Conservation (phyloP, 2,329 filamentous ascomycete species). For the Dothiorella sarmentorum region DNA sequence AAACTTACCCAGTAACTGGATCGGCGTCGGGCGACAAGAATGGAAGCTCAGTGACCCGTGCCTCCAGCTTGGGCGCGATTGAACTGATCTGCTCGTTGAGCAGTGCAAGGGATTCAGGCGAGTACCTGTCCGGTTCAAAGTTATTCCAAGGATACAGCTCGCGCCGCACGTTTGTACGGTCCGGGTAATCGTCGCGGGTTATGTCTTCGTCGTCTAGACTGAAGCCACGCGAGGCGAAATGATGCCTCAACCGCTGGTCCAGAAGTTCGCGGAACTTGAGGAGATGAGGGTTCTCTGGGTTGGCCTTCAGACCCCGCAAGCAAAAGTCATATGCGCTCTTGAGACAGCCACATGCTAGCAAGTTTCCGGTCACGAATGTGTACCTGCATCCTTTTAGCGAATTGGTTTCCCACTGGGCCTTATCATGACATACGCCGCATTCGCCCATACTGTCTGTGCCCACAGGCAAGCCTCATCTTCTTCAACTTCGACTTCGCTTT, state of each 20-base stretch:
- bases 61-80: conserved; percentile 78
- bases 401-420: conserved; percentile 16
- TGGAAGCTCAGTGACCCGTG: conserved; percentile 72
- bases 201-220: conserved; percentile 41
- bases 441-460: conserved; percentile 27
- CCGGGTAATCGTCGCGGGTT: conserved; percentile 58
- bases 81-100: conserved; percentile 67
- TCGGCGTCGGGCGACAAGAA: conserved; percentile 46
- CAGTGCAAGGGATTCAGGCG: conserved; percentile 55
- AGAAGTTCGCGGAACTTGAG: conserved; percentile 54
- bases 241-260: conserved; percentile 22
- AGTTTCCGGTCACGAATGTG: conserved; percentile 47
- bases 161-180: conserved; percentile 65
- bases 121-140: conserved; percentile 57
- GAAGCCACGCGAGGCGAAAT: conserved; percentile 27
- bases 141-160: conserved; percentile 63
- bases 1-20: conserved; percentile 1
- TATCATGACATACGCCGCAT: conserved; percentile 26
- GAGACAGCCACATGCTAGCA: conserved; percentile 61
- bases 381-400: conserved; percentile 26
- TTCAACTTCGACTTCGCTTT: conserved; percentile 13
- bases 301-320: conserved; percentile 56
- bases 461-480: conserved; percentile 23
- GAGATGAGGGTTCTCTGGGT: conserved; percentile 56
- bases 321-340: conserved; percentile 66